These are phyloP conservation scores for Debaryomyces tyrocola DNA, from an alignment of 805 yeast species.

Conservation along the genomic window DNA sequence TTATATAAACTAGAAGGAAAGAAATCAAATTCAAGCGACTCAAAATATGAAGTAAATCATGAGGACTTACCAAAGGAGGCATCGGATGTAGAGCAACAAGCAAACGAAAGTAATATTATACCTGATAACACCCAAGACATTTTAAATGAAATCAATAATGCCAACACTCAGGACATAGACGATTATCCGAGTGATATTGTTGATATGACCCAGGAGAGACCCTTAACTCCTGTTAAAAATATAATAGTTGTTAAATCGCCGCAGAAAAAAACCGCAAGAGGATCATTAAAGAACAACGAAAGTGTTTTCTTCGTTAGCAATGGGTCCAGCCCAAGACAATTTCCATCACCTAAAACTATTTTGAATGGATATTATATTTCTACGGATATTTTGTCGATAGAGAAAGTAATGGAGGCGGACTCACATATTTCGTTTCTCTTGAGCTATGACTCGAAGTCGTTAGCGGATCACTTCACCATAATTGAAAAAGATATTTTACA, in stretches of 20 bases:
- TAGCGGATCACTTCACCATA: conserved; percentile 82
- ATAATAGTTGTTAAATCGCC: not conserved
- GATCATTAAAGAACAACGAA: not conserved
- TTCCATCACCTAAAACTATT: conserved; percentile 29
- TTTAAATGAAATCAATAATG: conserved; percentile 39
- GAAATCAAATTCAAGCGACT: not conserved
- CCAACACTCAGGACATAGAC: conserved; percentile 36
- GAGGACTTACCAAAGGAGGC: not conserved
- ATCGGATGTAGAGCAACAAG: not conserved
- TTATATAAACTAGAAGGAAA: conserved; percentile 78
- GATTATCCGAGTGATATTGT: conserved; percentile 19
- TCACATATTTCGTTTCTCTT: conserved; percentile 82
- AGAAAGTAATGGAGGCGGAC: conserved; percentile 42
- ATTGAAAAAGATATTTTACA: conserved; percentile 81
- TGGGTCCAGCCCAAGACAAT: conserved; percentile 3
- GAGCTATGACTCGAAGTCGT: conserved; percentile 60
- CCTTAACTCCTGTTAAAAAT: conserved; percentile 29
- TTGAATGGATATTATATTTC: conserved; percentile 36
- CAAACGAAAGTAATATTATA: not conserved
- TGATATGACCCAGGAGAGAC: conserved; percentile 22
- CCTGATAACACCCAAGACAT: conserved; percentile 34
- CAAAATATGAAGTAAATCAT: no score
- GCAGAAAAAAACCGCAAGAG: not conserved
- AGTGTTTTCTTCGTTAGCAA: not conserved
- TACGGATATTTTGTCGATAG: conserved; percentile 32